phyloP scores from a whole-genome alignment of 139 green algal genomes.

The Chlorokybus atmophyticus region DNA sequence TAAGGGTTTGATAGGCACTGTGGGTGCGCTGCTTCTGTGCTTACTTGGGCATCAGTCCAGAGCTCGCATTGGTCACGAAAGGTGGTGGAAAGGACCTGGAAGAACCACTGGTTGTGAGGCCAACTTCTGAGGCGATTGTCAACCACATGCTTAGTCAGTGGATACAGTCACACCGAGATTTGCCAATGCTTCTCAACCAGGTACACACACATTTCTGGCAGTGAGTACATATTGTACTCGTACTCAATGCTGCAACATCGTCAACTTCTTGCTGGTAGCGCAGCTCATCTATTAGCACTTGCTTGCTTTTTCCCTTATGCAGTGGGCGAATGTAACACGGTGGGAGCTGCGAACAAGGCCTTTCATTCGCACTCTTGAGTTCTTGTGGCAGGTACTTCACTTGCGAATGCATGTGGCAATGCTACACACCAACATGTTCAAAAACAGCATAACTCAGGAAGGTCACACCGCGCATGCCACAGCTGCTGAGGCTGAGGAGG shows the following conservation, averaged over 20 bases:
- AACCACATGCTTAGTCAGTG: conserved; percentile 97
- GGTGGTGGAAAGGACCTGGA: conserved; percentile 78
- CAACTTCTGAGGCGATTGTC: conserved; percentile 94
- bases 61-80: conserved; percentile 94
- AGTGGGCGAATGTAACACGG: conserved; percentile 96
- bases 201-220: conserved; percentile 1
- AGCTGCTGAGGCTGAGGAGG: conserved; percentile 75
- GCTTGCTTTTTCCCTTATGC: conserved; percentile 22
- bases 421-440: too few species aligned
- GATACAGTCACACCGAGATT: conserved; percentile 81
- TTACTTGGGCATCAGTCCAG: too few species aligned
- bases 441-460: too few species aligned
- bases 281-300: too few species aligned
- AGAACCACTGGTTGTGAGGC: conserved; percentile 90
- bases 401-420: too few species aligned
- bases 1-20: too few species aligned
- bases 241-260: too few species aligned
- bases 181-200: conserved; percentile 87
- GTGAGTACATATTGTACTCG: background rate
- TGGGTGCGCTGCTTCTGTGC: too few species aligned
- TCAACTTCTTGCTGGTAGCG: too few species aligned
- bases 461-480: conserved; percentile 95
- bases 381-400: conserved; percentile 99
- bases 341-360: conserved; percentile 98
- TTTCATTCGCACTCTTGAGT: conserved; percentile 96